A percentile compares a stretch with the other conserved stretches of the same genome.
Evolutionary conservation across 2,329 filamentous ascomycete species (phyloP).

Genomic region (Phialophora tarda): DNA sequence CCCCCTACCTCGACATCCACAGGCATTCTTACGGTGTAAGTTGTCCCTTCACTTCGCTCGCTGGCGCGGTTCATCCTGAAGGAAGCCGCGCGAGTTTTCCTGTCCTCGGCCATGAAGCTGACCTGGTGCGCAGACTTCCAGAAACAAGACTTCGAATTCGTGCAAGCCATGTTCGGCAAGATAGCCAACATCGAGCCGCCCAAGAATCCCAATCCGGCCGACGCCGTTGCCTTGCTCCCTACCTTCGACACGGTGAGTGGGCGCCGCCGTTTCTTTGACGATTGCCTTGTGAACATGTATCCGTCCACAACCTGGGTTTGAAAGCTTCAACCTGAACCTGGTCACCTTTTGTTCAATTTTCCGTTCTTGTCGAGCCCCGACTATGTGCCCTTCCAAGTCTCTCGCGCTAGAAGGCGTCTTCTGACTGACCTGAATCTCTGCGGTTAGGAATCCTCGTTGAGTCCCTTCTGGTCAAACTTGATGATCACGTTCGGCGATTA

Average conservation of each 20-base stretch:
- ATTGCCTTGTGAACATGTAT: no score
- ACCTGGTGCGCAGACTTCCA: constrained; percentile 7
- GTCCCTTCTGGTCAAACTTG: neutral
- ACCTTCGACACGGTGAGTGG: neutral
- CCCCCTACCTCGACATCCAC: neutral
- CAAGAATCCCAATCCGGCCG: neutral
- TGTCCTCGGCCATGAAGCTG: neutral
- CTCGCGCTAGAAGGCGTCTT: neutral
- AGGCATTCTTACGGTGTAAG: constrained; percentile 18
- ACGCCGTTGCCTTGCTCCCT: constrained; percentile 3
- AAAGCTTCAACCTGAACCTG: neutral
- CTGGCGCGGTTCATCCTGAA: neutral
- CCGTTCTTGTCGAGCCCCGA: neutral
- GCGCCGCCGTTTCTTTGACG: neutral
- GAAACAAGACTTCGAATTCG: constrained; percentile 12
- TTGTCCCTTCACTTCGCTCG: neutral
- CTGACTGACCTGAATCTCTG: neutral
- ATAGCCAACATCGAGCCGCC: constrained; percentile 16
- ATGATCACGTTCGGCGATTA: neutral
- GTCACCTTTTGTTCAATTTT: neutral
- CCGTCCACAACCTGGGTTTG: no score
- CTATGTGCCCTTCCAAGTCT: neutral
- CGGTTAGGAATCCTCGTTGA: neutral
- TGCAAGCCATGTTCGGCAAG: constrained; percentile 14
- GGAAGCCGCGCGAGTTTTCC: neutral